Base-by-base conservation (phyloP, 805 yeast genomes). In the Candida corydali region DNA sequence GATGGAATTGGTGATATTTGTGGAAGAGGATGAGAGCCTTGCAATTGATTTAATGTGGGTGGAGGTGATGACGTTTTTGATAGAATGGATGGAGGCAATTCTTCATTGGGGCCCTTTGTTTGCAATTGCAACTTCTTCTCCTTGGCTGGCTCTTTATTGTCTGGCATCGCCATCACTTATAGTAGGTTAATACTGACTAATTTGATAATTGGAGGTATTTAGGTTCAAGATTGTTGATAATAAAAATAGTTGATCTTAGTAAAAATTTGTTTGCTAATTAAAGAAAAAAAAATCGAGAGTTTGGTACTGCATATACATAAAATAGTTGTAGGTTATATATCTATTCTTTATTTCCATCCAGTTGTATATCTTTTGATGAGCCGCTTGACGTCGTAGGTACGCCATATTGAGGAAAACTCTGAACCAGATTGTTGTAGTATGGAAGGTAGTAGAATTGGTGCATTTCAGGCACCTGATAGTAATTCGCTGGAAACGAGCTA, bases 31-130 rank as follows among this genome's bases (percentile, higher is more conserved):
- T n/a, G n/a, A n/a, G n/a, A n/a, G 26, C 5, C 5, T 4, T 12
- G 11, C 8, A 22, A 20, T 15, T 32, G 25, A 3, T 16, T 20
- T 9, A 18, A 19, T 5, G 4, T 12, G 4, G 31, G 17, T 6
- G 86, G 85, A 1, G 86, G 84, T n/a, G 86, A 86, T 4, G 85
- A 79, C 1, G 86, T 85, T 41, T 81, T 65, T 1, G 84, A 82
- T 55, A 75, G 52, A 9, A 70, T 76, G 25, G 78, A 69, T 3
- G 82, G 80, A 10, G 61, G 61, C 16, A 55, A 37, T 11, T 55
- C 57, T 17, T 32, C 44, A 16, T 35, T 26, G 14, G 29, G 17
- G 5, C 6, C 32, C 8, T 26, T 36, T 4, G 34, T 17, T 29
- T 28, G 36, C 19, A 36, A 23, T 9, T 28, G 39, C 14, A 36